Base-by-base conservation (phyloP, 768 basidiomycete species). In the Hysterangium stoloniferum region DNA sequence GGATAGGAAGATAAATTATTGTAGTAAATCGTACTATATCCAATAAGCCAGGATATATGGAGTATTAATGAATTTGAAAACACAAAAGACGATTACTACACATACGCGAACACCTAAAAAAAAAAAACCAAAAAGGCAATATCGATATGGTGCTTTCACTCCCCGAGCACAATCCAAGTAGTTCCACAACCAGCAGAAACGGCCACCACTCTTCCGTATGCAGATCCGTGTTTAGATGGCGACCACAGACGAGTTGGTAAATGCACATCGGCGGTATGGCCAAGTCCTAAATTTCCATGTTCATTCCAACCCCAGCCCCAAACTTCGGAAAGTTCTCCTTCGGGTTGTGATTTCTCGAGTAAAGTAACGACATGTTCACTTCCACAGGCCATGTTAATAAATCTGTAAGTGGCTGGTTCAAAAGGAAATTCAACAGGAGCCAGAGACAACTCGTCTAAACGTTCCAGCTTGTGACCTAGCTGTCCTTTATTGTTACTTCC, bases 301-400 rank as follows among this genome's bases (percentile, higher is more conserved):
- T 98, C 95, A 64, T 97, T 98, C 94, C 95, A 98, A 0, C 95
- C 95, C 89, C 94, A 96, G 0, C 80, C 87, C 78, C 80, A 87
- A 0, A 93, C 75, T 55, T 77, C 74, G 1, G 58, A 54, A 6
- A 47, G 55, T 4, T 15, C 53, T 4, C 40, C 37, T 12, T 22
- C 36, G 19, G 28, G 22, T 20, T 31, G n/a, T 48, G 31, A 1
- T 7, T 46, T 48, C 25, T 38, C 35, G 0, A 62, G 45, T 2
- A 62, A 32, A 13, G 64, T 59, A 7, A 96, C 65, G 3, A 89
- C 76, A 64, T 97, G 93, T 64, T 97, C 94, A 58, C 86, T 90
- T 17, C 93, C 92, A 51, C 85, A 87, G 0, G 76, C 77, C 12
- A 94, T 53, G 54, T 52, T 53, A 20, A 50, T 54, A 27, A 64